These are phyloP conservation scores for Tephrocybe sp. DNA, from an alignment of 768 basidiomycete genomes.

Conservation along the genomic window DNA sequence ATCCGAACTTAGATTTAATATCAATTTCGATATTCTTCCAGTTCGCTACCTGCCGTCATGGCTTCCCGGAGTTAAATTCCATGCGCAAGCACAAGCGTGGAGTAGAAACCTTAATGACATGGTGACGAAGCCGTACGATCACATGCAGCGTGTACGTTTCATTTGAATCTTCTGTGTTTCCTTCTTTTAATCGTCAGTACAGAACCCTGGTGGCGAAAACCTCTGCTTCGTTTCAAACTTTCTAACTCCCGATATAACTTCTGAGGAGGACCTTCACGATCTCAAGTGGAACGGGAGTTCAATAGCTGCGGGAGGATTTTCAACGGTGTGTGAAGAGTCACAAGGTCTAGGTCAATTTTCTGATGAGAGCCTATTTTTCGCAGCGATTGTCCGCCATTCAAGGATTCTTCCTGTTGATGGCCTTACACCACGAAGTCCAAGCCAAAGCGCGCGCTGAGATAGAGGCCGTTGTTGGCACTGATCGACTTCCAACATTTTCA, in stretches of 20 bases:
- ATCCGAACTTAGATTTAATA: neutral
- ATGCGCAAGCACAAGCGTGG: neutral
- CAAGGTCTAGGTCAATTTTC: no score
- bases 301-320: neutral
- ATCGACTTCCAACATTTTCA: conserved; percentile 22
- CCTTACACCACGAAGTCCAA: conserved; percentile 24
- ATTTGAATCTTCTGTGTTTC: neutral
- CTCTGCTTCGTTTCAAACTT: neutral
- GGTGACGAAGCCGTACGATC: neutral
- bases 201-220: no score
- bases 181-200: no score
- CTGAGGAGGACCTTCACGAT: neutral
- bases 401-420: conserved; percentile 30
- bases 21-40: neutral
- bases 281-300: conserved; percentile 3
- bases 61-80: conserved; percentile 9
- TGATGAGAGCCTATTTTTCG: no score
- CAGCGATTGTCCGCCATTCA: conserved; percentile 2
- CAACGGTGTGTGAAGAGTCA: conserved; percentile 3
- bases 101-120: neutral
- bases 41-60: conserved; percentile 11
- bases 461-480: conserved; percentile 20
- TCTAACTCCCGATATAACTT: neutral
- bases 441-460: conserved; percentile 25
- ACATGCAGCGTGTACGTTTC: neutral